Base-by-base conservation (phyloP, 1,139 yeast species). In the Yamadazyma pseudoaaseri region DNA sequence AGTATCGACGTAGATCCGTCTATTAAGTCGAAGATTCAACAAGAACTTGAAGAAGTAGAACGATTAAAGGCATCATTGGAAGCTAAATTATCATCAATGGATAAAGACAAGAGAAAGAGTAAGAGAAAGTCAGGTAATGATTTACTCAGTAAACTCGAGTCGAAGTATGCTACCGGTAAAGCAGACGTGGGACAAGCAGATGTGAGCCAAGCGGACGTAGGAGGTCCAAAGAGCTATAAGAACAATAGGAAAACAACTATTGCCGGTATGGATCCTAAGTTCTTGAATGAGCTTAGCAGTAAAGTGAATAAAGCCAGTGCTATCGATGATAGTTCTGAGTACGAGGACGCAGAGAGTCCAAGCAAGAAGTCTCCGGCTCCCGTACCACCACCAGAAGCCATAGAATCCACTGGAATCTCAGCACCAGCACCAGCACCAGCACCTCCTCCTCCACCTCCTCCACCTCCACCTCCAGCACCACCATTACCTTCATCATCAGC, bases 211-310 rank as follows among this genome's bases (percentile, higher is more conserved):
- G 43, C 35, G 13, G 29, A 39, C 4, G 13, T 38, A 5, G 28
- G 30, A 12, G 25, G 30, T 20, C 26, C 31, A n/a, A 43, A 37
- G n/a, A 54, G 49, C 25, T 54, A 58, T 33, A 61, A 54, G 40
- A 47, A 38, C 16, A 52, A 65, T 38, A 50, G 71, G 33, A 53
- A 53, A 31, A 60, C 70, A 2, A 57, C 67, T 1, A 52, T 65
- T 20, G 64, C 62, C 16, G 66, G 65, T 1, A 65, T 71, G 66
- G 65, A 74, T 45, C 79, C 84, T 7, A 56, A 68, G 29, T 80
- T 77, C 54, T 62, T 82, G 44, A 66, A 70, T 34, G 89, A 82
- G 46, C 61, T 81, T 41, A 65, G 74, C 15, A 57, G 69, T 7
- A 79, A 76, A 47, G 81, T 79, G 8, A 58, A 55, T 10, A 65